Base-by-base conservation (phyloP, 345 rosid species). In the Limnanthes douglasii region DNA sequence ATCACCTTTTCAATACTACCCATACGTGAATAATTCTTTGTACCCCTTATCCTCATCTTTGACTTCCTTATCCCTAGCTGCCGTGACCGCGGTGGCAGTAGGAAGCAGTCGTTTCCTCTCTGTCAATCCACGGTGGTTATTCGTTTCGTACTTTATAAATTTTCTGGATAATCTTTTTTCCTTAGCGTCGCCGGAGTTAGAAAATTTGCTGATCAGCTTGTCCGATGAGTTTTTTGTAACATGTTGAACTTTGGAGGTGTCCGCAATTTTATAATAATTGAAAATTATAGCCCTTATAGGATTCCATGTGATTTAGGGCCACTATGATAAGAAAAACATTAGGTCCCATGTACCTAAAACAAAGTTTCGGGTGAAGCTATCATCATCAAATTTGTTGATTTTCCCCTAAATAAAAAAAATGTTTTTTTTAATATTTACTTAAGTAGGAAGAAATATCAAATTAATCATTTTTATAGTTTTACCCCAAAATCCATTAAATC, bases 151-250 rank as follows among this genome's bases (percentile, higher is more conserved):
- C n/a, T 41, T 48, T 37, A 47, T 34, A 16, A 51, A 37, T 7
- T 11, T 59, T 25, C 8, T 25, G 21, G 39, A 30, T 31, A 50
- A 19, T 45, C 45, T 64, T 43, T 48, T 67, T 8, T 34, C 43
- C 4, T 53, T 60, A 9, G 23, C 63, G 0, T 37, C 63, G 2
- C 51, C 73, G 3, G 61, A 64, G 0, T 74, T 79, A 0, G 94
- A 67, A 41, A 90, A 90, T 38, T 90, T 90, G 20, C 75, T 58
- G n/a, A 84, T 84, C 54, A 90, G 40, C 59, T 77, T 90, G 25
- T 83, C 93, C 0, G 95, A 88, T 6, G 92, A 75, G 33, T 66
- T 88, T 51, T 68, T 65, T 53, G 51, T 74, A 1, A 88, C 84
- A 6, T 68, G 81, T 13, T 80, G 85, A 59, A 71, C 75, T 6